Percentiles rank a stretch among this genome's conserved stretches.
Evolutionary conservation across 805 yeast species (phyloP).

Genomic region (Blastobotrys chiropterorum): DNA sequence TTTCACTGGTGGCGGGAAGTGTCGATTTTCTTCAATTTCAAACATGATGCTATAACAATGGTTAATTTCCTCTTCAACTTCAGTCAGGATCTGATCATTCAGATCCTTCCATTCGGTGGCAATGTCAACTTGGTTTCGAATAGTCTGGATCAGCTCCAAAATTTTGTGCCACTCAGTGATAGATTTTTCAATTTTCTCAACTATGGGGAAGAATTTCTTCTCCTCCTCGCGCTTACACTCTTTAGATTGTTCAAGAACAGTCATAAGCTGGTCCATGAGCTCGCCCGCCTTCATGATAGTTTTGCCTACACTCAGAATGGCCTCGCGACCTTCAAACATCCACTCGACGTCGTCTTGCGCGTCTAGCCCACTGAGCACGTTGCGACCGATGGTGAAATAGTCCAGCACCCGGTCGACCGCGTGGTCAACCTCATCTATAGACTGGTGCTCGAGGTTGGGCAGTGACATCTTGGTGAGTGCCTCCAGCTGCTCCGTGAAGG

Average conservation of each 20-base stretch:
- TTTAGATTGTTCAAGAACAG: slow-evolving; percentile 15
- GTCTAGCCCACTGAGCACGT: slow-evolving; percentile 16
- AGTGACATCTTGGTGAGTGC: slow-evolving; percentile 7
- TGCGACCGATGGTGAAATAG: slow-evolving; percentile 15
- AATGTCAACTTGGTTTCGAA: slow-evolving; percentile 19
- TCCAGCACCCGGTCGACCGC: slow-evolving; percentile 15
- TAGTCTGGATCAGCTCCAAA: slow-evolving; percentile 8
- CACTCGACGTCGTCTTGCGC: slow-evolving; percentile 23
- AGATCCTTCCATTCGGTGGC: slow-evolving; percentile 27
- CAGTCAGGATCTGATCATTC: slow-evolving; percentile 21
- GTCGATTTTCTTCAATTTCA: slow-evolving; percentile 19
- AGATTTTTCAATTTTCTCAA: slow-evolving; percentile 18
- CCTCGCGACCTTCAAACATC: slow-evolving; percentile 22
- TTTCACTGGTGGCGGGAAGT: slow-evolving; percentile 1
- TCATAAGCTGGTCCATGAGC: slow-evolving; percentile 18
- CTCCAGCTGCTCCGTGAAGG: slow-evolving; percentile 14
- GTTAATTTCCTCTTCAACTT: slow-evolving; percentile 21
- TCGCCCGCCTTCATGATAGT: slow-evolving; percentile 19
- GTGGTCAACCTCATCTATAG: slow-evolving; percentile 6
- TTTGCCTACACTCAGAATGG: slow-evolving; percentile 16
- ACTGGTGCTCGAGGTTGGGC: slow-evolving; percentile 3
- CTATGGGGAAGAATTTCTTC: slow-evolving; percentile 11
- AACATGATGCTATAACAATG: slow-evolving; percentile 16
- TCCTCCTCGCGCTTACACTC: not conserved
- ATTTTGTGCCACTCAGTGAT: slow-evolving; percentile 19